Evolutionary conservation across 2,329 filamentous ascomycete species (phyloP).

Genomic region (Lachnellula arida): DNA sequence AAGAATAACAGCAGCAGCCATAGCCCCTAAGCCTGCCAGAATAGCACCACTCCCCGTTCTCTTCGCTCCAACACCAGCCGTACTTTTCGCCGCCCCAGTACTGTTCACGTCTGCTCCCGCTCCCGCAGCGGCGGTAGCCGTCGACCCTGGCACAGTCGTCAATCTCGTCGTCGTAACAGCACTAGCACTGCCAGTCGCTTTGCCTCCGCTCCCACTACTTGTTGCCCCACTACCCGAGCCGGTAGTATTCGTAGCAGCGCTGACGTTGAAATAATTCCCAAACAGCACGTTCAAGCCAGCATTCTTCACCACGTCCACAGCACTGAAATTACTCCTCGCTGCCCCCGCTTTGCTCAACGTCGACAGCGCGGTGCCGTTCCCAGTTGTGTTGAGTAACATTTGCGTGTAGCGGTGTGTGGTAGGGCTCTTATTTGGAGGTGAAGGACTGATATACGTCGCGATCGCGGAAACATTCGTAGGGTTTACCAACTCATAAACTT

Average conservation of each 20-base stretch:
- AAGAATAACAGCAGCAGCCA: conserved; percentile 14
- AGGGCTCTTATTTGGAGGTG: conserved; percentile 22
- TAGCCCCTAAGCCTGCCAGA: conserved; percentile 15
- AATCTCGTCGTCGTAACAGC: neutral
- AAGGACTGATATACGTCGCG: conserved; percentile 23
- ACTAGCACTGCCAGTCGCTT: neutral
- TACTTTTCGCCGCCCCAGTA: neutral
- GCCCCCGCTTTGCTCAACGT: conserved; percentile 7
- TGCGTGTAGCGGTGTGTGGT: conserved; percentile 27
- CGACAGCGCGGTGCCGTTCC: conserved; percentile 2
- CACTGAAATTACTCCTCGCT: conserved; percentile 18
- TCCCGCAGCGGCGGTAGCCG: neutral
- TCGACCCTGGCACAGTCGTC: neutral
- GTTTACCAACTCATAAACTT: conserved; percentile 22
- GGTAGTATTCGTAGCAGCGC: conserved; percentile 12
- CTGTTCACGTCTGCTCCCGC: neutral
- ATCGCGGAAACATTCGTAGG: conserved; percentile 18
- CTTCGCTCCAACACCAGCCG: neutral
- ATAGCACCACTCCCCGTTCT: conserved; percentile 5
- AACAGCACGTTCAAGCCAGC: conserved; percentile 15
- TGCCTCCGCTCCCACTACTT: neutral
- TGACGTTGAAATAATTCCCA: conserved; percentile 25
- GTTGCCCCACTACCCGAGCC: neutral
- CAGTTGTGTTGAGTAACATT: conserved; percentile 25
- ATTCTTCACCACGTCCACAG: conserved; percentile 13